Percentiles rank a stretch among this genome's conserved stretches.
These are phyloP conservation scores for Ceratocystiopsis minuta DNA, from an alignment of 2,329 filamentous ascomycete species.

Conservation along the genomic window DNA sequence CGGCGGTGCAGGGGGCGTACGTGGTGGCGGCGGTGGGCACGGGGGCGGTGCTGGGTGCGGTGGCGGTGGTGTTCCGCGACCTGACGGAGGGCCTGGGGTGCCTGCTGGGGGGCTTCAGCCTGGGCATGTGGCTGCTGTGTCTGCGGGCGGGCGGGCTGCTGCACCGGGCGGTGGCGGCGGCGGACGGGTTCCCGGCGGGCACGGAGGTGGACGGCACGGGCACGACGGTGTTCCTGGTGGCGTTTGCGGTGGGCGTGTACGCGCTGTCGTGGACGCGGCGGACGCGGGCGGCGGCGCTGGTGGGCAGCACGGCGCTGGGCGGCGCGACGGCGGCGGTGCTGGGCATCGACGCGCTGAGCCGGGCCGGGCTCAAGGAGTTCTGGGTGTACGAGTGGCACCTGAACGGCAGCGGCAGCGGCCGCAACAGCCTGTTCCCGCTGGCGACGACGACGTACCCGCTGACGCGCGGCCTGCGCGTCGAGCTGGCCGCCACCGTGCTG, in stretches of 20 bases:
- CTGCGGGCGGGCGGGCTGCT: constrained; percentile 55
- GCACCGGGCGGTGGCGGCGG: constrained; percentile 26
- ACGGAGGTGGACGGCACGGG: constrained; percentile 14
- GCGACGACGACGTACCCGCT: constrained; percentile 64
- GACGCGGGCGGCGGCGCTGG: constrained; percentile 62
- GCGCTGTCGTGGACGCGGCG: constrained; percentile 61
- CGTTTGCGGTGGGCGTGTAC: constrained; percentile 50
- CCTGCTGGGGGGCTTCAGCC: constrained; percentile 67
- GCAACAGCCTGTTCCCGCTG: constrained; percentile 47
- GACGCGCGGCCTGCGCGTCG: constrained; percentile 71
- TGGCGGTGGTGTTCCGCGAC: constrained; percentile 64
- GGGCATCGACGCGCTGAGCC: constrained; percentile 79
- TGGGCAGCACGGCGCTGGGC: constrained; percentile 58
- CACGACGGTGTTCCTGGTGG: constrained; percentile 58
- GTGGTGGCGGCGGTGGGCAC: constrained; percentile 61
- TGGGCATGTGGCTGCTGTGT: constrained; percentile 81
- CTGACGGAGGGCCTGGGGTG: constrained; percentile 69
- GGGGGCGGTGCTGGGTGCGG: constrained; percentile 53
- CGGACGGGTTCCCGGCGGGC: too few species aligned
- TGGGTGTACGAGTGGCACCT: constrained; percentile 84
- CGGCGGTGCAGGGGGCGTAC: constrained; percentile 70
- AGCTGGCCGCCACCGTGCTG: constrained; percentile 61
- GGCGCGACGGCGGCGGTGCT: constrained; percentile 65
- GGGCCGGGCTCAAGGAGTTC: constrained; percentile 86
- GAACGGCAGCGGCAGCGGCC: constrained; percentile 25